Evolutionary conservation across 352 stramenopile species (phyloP).

Genomic region (Pythium guiyangense): DNA sequence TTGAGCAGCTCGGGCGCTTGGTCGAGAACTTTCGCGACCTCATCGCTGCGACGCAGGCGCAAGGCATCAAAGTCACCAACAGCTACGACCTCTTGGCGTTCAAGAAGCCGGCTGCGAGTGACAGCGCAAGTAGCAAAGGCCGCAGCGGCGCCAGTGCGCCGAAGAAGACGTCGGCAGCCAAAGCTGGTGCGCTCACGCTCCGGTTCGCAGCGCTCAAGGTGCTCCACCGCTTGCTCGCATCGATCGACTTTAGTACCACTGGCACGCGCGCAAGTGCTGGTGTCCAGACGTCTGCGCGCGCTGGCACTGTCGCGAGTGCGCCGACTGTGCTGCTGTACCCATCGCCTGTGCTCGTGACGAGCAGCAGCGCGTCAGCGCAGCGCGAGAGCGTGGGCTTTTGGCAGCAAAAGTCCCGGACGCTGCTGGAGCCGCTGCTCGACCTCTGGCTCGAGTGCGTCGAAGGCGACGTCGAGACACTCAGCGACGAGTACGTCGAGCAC

Average conservation of each 20-base stretch:
- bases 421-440: slow-evolving; percentile 58
- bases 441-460: slow-evolving; percentile 77
- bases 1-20: slow-evolving; percentile 53
- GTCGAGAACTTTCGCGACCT: slow-evolving; percentile 81
- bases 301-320: too few relatives aligned
- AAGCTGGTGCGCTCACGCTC: slow-evolving; percentile 32
- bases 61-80: slow-evolving; percentile 78
- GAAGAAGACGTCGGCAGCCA: slow-evolving; percentile 38
- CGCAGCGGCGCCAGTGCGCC: slow-evolving; percentile 16
- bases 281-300: too few relatives aligned
- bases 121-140: slow-evolving; percentile 14
- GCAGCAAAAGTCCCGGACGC: slow-evolving; percentile 58
- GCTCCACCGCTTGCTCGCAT: slow-evolving; percentile 58
- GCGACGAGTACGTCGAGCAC: slow-evolving; percentile 63
- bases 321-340: slow-evolving; percentile 60
- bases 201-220: slow-evolving; percentile 60
- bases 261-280: slow-evolving; percentile 23
- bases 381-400: slow-evolving; percentile 51
- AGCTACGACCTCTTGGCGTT: slow-evolving; percentile 58
- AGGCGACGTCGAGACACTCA: slow-evolving; percentile 47
- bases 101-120: slow-evolving; percentile 8
- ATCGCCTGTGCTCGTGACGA: slow-evolving; percentile 24
- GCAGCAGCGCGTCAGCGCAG: slow-evolving; percentile 18
- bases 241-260: slow-evolving; percentile 26
- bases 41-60: slow-evolving; percentile 51